Evolutionary conservation across 2,329 filamentous ascomycete species (phyloP), one percentile per base, ranked within the genome.

Genomic region (Venturiaceae sp.): DNA sequence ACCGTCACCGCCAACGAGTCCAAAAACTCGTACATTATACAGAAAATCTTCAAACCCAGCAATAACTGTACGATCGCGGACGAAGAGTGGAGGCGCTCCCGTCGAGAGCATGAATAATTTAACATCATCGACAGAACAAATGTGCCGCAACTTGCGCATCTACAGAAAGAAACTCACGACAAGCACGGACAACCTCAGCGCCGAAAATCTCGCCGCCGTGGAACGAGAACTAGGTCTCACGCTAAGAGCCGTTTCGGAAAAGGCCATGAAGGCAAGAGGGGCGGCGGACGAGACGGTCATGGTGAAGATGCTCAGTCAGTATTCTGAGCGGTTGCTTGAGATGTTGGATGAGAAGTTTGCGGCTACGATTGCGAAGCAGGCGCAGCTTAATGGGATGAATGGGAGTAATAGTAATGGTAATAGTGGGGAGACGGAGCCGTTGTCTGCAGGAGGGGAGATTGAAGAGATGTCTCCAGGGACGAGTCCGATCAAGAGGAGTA

Each of bases 281-380:
- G 56, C 64, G 5, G 60, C 76, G n/a, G 72, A 76, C 57, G 75
- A 77, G 63, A 68, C 66, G 1, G 68, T 68, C 5, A 71, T 78
- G 68, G 67, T 70, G 41, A 85, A 84, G 54, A 72, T 91, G 47
- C 74, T 92, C 7, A 88, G 90, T 63, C 83, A 89, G 71, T 90
- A 90, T 66, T 88, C 86, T 2, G 86, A 90, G 66, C 79, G 84
- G 60, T 74, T 92, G 53, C 83, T 90, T 5, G 82, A 78, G 50
- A 78, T 90, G 70, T 77, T 92, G 47, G 87, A 91, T 63, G 84
- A 90, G 69, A 88, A 87, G 55, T 57, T 57, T 37, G 55, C 55
- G 2, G 37, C 55, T n/a, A 57, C 55, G 19, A 39, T 57, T 21
- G 55, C 55, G 30, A 57, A 44, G 41, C 53, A 56, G 36, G 44